phyloP scores from a whole-genome alignment of 805 yeast genomes.

The Ogataea minuta region DNA sequence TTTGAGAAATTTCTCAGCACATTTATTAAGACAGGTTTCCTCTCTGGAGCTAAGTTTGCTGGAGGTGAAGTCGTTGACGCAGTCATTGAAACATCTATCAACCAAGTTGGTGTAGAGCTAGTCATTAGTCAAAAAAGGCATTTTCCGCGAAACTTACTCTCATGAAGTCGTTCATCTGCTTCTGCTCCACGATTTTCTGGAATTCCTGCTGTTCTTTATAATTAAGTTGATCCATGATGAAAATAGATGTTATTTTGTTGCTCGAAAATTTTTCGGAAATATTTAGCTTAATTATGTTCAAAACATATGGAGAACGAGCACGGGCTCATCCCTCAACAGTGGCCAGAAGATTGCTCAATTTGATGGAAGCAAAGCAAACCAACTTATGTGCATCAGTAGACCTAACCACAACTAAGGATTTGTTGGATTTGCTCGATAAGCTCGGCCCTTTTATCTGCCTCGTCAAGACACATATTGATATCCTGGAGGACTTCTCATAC shows the following conservation, averaged over 20 bases:
- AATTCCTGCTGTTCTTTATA: slow-evolving; percentile 95
- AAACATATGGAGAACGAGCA: slow-evolving; percentile 68
- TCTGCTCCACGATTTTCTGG: slow-evolving; percentile 91
- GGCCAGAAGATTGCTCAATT: slow-evolving; percentile 66
- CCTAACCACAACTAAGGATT: slow-evolving; percentile 75
- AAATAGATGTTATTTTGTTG: slow-evolving; percentile 2
- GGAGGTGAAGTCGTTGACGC: slow-evolving; percentile 98
- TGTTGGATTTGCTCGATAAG: slow-evolving; percentile 66
- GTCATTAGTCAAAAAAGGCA: neutral
- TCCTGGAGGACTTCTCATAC: slow-evolving; percentile 81
- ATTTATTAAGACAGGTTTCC: slow-evolving; percentile 78
- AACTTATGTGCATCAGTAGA: slow-evolving; percentile 95
- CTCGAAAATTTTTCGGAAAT: slow-evolving; percentile 12
- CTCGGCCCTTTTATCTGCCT: slow-evolving; percentile 91
- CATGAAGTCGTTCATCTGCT: slow-evolving; percentile 99
- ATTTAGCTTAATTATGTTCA: slow-evolving; percentile 4
- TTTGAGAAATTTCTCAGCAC: slow-evolving; percentile 96
- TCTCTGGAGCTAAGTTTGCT: slow-evolving; percentile 83
- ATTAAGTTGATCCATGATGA: slow-evolving; percentile 85
- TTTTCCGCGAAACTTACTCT: slow-evolving; percentile 45
- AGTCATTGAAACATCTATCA: slow-evolving; percentile 94
- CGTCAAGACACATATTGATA: slow-evolving; percentile 93
- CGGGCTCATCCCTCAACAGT: slow-evolving; percentile 69
- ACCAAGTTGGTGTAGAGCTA: slow-evolving; percentile 85
- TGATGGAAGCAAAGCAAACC: slow-evolving; percentile 79